Base-by-base conservation (phyloP, 768 basidiomycete genomes). In the Boletus vinaceobasis region DNA sequence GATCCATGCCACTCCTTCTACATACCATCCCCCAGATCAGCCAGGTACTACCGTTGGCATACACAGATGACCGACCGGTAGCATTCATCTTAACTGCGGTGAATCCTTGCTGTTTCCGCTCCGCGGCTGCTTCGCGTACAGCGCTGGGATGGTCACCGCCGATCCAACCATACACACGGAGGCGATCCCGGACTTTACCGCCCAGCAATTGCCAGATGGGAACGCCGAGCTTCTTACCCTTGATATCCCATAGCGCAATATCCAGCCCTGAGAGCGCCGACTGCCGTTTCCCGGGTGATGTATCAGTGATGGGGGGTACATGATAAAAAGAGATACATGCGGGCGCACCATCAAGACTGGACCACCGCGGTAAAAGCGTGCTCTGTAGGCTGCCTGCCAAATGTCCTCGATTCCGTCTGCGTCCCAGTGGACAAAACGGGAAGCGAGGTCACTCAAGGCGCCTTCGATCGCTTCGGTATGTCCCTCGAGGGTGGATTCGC, bases 391-490 rank as follows among this genome's bases (percentile, higher is more conserved):
- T 39, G 77, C 77, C 62, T 87, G 84, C 82, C 82, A 88, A 54
- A 87, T 86, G 59, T 88, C 85, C 63, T 88, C 80, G 54, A 90
- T 88, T 55, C 79, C 77, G 60, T 84, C 79, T 3, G 84, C 80
- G 55, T 85, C 78, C 72, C 76, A 79, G 29, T 84, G 83, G 5
- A 81, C 64, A 63, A 88, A 85, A 27, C 83, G 76, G 54, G 80
- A 74, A 9, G 73, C 68, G n/a, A 90, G 75, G 60, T 87, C 85
- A 23, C 69, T 60, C 59, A 81, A 77, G 15, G 85, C 83, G 27
- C 87, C 87, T 67, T 88, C 84, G 19, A 90, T 76, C 11, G 87
- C 85, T 68, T 90, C 86, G 7, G 85, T 85, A 65, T 88, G 87
- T 11, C 75, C 80, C 66, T 88, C 88, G 2, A 90, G 77, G 0